Conservation (phyloP, 805 yeast genomes). For the Lachancea sp. region DNA sequence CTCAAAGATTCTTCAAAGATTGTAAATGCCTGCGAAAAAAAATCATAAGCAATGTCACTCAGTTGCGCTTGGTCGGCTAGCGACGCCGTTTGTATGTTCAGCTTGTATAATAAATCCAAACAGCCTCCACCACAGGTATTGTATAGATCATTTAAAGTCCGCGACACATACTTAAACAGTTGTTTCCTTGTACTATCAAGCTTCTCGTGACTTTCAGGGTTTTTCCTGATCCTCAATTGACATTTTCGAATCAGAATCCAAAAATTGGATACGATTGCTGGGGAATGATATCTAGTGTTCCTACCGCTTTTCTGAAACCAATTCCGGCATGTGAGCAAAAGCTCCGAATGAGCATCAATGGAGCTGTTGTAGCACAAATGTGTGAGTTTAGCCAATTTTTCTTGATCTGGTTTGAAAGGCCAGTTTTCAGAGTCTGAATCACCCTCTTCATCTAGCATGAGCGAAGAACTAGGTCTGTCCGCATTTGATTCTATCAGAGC, state of each 20-base stretch:
- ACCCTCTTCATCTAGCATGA: constrained; percentile 16
- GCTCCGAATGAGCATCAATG: constrained; percentile 31
- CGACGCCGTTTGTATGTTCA: constrained; percentile 61
- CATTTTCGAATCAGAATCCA: constrained; percentile 53
- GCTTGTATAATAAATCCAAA: constrained; percentile 35
- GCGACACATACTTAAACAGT: constrained; percentile 68
- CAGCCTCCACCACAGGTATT: constrained; percentile 20
- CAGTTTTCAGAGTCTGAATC: constrained; percentile 25
- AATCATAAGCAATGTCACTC: constrained; percentile 76
- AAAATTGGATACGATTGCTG: constrained; percentile 61
- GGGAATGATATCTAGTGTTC: constrained; percentile 61
- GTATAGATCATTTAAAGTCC: constrained; percentile 62
- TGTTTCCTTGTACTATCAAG: constrained; percentile 34
- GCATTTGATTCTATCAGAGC: constrained; percentile 14
- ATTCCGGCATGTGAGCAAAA: constrained; percentile 32
- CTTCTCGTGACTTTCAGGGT: constrained; percentile 18
- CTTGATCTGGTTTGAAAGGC: constrained; percentile 37
- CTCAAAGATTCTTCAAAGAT: constrained; percentile 65
- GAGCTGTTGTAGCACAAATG: constrained; percentile 43
- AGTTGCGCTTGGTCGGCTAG: constrained; percentile 72
- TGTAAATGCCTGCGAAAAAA: constrained; percentile 80
- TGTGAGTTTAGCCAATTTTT: constrained; percentile 60
- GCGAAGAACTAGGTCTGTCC: constrained; percentile 39
- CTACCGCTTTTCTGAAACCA: constrained; percentile 37
- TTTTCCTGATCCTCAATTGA: constrained; percentile 25